Evolutionary conservation across 116 monocot genomes (phyloP).

Genomic region (Posidonia oceanica): DNA sequence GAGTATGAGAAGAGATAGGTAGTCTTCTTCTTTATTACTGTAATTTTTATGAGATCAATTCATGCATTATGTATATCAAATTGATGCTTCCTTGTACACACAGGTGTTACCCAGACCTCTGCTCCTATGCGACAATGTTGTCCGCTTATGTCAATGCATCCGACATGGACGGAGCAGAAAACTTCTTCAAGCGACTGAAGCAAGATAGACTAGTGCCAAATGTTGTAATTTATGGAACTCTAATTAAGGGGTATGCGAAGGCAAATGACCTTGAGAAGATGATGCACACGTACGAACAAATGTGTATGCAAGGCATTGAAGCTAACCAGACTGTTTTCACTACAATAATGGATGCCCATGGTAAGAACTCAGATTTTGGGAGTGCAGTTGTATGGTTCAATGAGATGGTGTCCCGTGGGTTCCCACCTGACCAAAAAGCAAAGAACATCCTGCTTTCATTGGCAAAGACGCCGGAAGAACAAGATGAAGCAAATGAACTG

Average conservation of each 20-base stretch:
- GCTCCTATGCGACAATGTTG: conserved; percentile 86
- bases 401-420: conserved; percentile 59
- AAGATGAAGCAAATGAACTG: conserved; percentile 57
- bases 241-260: conserved; percentile 97
- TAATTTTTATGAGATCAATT: too few species aligned
- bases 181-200: conserved; percentile 75
- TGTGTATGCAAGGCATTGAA: conserved; percentile 59
- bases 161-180: conserved; percentile 89
- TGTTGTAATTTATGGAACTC: conserved; percentile 71
- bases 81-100: background rate
- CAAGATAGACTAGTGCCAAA: conserved; percentile 80
- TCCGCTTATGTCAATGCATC: conserved; percentile 83
- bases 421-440: conserved; percentile 79
- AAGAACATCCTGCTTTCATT: conserved; percentile 78
- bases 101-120: conserved; percentile 76
- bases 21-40: background rate
- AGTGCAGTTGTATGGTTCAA: conserved; percentile 80
- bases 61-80: too few species aligned
- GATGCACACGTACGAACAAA: conserved; percentile 71
- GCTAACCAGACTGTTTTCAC: conserved; percentile 87
- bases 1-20: conserved; percentile 88
- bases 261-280: conserved; percentile 62
- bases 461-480: conserved; percentile 62
- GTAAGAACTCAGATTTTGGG: conserved; percentile 78
- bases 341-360: conserved; percentile 87